A percentile compares a stretch with the other conserved stretches of the same genome.
Evolutionary conservation across 2,329 filamentous ascomycete genomes (phyloP).

Genomic region (Tolypocladium album): DNA sequence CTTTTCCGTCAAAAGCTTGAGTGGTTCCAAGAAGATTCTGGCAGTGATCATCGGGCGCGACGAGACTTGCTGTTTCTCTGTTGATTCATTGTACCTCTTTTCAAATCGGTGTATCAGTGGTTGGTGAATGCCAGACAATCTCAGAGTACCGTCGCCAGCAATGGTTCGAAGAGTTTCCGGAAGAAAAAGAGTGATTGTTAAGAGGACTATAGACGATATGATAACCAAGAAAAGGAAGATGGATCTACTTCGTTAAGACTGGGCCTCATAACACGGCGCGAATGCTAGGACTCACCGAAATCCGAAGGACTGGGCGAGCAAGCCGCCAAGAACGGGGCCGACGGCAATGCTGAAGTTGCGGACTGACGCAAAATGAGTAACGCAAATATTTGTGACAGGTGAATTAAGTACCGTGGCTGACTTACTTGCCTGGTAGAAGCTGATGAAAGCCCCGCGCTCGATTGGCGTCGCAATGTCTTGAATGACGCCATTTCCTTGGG

Average conservation of each 20-base stretch:
- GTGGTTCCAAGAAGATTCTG: constrained; percentile 21
- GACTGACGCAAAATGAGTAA: not conserved
- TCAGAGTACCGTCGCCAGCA: constrained; percentile 14
- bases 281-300: constrained; percentile 8
- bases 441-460: constrained; percentile 11
- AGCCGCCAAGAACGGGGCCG: constrained; percentile 21
- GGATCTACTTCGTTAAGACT: constrained; percentile 6
- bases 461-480: constrained; percentile 9
- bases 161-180: constrained; percentile 17
- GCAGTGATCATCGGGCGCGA: constrained; percentile 12
- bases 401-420: not conserved
- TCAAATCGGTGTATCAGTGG: constrained; percentile 8
- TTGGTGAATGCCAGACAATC: constrained; percentile 13
- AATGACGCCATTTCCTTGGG: constrained; percentile 9
- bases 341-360: constrained; percentile 11
- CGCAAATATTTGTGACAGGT: no score
- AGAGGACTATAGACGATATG: constrained; percentile 9
- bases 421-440: constrained; percentile 7
- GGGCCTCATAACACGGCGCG: not conserved
- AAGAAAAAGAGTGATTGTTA: constrained; percentile 12
- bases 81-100: not conserved
- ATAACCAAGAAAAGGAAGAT: constrained; percentile 19
- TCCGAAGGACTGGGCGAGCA: constrained; percentile 12
- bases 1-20: constrained; percentile 27
- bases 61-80: not conserved